These are phyloP conservation scores for Cicer judaicum DNA, from an alignment of 306 rosid genomes.

Conservation along the genomic window DNA sequence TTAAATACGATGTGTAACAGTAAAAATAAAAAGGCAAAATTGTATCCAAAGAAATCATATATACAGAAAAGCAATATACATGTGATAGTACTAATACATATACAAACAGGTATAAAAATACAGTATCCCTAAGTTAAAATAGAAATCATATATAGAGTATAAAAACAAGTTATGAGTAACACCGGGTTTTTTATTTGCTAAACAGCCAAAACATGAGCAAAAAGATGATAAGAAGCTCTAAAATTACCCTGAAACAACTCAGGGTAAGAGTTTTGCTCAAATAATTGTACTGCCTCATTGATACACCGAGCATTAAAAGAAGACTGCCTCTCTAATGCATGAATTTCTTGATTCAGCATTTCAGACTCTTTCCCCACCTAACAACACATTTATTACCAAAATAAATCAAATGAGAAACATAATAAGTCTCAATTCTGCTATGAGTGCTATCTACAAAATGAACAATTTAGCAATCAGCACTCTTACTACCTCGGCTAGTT, in stretches of 20 bases:
- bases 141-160: conserved; percentile 17
- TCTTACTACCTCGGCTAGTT: conserved; percentile 56
- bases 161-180: conserved; percentile 23
- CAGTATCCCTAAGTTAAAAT: conserved; percentile 29
- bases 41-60: neutral
- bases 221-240: conserved; percentile 22
- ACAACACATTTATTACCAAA: conserved; percentile 31
- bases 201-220: conserved; percentile 23
- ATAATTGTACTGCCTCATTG: conserved; percentile 53
- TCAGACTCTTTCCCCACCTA: conserved; percentile 78
- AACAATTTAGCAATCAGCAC: conserved; percentile 20
- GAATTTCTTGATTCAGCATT: conserved; percentile 66
- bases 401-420: conserved; percentile 11
- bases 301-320: conserved; percentile 54
- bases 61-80: conserved; percentile 20
- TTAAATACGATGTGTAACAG: neutral
- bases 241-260: conserved; percentile 80
- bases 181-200: neutral
- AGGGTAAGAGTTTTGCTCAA: conserved; percentile 42
- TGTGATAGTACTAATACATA: neutral
- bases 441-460: neutral
- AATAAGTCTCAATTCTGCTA: conserved; percentile 1
- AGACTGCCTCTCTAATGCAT: conserved; percentile 61
- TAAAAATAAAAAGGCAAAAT: neutral
- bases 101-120: neutral